Evolutionary conservation across 441 rosid species (phyloP).

Genomic region (Erodium trifolium): DNA sequence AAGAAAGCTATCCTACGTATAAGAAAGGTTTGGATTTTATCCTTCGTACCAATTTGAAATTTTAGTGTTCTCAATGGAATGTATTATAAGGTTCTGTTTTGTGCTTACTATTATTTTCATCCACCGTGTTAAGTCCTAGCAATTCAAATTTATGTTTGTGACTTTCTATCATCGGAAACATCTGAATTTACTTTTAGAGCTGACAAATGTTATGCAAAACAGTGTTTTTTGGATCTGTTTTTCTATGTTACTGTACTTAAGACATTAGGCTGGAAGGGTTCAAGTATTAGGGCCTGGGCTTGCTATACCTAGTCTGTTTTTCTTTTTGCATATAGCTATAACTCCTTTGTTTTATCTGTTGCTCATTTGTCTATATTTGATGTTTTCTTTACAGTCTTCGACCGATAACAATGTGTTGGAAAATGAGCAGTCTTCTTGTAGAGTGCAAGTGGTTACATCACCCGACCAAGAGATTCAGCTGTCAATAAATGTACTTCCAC

Average conservation of each 20-base stretch:
- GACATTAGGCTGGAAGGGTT: not conserved
- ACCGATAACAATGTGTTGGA: slow-evolving; percentile 31
- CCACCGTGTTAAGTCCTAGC: not conserved
- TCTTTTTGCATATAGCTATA: not conserved
- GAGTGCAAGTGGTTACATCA: slow-evolving; percentile 47
- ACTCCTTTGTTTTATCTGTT: not conserved
- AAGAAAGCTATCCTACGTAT: slow-evolving; percentile 48
- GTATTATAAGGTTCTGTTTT: not conserved
- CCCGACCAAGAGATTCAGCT: slow-evolving; percentile 45
- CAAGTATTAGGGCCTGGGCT: not conserved
- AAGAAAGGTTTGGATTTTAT: slow-evolving; percentile 44
- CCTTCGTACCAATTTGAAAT: not conserved
- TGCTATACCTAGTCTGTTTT: not conserved
- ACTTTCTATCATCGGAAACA: not conserved
- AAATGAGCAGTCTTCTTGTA: slow-evolving; percentile 42
- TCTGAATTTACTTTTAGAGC: not conserved
- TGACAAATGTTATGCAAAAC: not conserved
- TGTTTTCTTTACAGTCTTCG: slow-evolving; percentile 30
- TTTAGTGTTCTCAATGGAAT: not conserved
- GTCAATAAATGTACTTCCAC: slow-evolving; percentile 52
- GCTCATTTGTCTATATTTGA: slow-evolving; percentile 6
- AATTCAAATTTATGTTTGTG: not conserved
- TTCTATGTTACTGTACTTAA: not conserved
- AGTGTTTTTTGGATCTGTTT: not conserved
- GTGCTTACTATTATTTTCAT: not conserved